phyloP scores from a whole-genome alignment of 176 grass and related monocot species.

The Miscanthus lutarioriparius region DNA sequence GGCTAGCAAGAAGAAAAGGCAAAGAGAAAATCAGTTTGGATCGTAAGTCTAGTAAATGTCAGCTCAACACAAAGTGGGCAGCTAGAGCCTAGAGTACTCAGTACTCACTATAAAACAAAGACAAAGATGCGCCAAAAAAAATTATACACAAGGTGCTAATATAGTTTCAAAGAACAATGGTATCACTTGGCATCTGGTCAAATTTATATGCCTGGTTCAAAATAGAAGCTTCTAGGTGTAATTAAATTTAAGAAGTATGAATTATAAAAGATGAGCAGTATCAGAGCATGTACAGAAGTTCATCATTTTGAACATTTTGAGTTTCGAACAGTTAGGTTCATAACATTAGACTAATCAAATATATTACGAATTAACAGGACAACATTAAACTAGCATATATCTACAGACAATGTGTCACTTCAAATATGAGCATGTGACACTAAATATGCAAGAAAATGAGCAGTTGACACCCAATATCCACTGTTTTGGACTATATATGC shows the following conservation, averaged over 20 bases:
- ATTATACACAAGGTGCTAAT: neutral
- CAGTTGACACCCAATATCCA: constrained; percentile 14
- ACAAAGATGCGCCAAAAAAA: neutral
- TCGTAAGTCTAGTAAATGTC: neutral
- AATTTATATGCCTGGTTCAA: neutral
- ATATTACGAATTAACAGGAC: neutral
- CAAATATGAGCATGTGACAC: constrained; percentile 12
- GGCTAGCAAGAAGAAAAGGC: neutral
- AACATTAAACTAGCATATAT: neutral
- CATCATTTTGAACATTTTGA: constrained; percentile 28
- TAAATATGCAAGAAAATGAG: neutral
- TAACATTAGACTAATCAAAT: neutral
- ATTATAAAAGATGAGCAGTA: neutral
- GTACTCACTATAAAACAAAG: constrained; percentile 9
- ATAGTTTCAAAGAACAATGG: constrained; percentile 12
- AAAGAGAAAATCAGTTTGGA: constrained; percentile 1
- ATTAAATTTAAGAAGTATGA: neutral
- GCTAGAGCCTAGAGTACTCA: neutral
- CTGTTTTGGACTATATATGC: neutral
- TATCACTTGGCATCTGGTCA: neutral
- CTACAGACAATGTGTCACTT: neutral
- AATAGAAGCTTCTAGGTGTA: neutral
- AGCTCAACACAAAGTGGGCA: neutral
- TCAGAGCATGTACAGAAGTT: neutral
- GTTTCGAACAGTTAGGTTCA: neutral